Base-by-base conservation (phyloP, 257 asterid genomes). In the Plantago elongata region DNA sequence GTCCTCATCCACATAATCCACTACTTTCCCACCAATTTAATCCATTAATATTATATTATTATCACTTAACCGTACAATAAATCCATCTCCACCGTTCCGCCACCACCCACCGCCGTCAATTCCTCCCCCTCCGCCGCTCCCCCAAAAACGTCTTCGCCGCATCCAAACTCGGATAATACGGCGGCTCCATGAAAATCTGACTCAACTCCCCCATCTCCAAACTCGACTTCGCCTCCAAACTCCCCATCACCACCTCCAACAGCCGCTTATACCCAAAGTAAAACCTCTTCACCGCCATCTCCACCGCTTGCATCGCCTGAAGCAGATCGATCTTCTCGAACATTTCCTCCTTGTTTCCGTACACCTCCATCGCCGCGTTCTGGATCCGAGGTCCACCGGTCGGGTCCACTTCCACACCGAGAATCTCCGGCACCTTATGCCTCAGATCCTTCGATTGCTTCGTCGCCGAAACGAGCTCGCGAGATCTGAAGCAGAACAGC, bases 91-190 rank as follows among this genome's bases (percentile, higher is more conserved):
- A 27, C 17, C 11, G 12, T 17, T 49, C 14, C 27, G 8, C 15
- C 30, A 30, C 5, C n/a, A 7, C 11, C 49, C 2, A 8, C 18
- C 55, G 12, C 22, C 9, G 9, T 46, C 40, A 27, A 61, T 72
- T 46, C 16, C 71, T 76, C 4, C 67, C 45, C 8, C 87, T 73
- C 95, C 90, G 77, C 57, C 78, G 63, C 45, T 82, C 90, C n/a
- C 96, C 98, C 5, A 88, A 77, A 76, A 91, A 91, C 46, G 95
- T 88, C 83, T 91, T 91, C 1, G 98, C 98, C 0, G 91, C 98
- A 59, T 88, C 98, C 79, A 91, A 72, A 50, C 96, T 88, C 58
- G 98, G 98, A 69, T 82, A 91, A 75, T 85, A 91, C 13, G 96
- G 83, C 14, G 98, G 98, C 78, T 91, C 96, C 1, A 81, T 73